Percentiles rank a stretch among this genome's conserved stretches.
Evolutionary conservation across 169 alveolate species (phyloP).

Genomic region (Cyclospora cayetanensis): DNA sequence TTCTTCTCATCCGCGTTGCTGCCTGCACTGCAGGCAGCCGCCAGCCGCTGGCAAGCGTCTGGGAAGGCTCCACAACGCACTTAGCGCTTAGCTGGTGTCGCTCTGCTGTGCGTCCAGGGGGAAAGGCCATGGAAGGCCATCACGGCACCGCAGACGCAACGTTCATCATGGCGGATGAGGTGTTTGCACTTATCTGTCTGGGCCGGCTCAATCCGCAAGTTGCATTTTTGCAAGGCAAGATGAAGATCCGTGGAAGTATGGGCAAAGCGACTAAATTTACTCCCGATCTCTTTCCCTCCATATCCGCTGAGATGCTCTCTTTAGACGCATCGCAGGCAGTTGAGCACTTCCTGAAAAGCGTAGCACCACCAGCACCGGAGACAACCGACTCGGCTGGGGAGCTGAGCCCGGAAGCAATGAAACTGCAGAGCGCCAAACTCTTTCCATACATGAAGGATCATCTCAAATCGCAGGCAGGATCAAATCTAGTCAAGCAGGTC

Average conservation of each 20-base stretch:
- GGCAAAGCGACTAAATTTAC: constrained; percentile 90
- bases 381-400: not conserved
- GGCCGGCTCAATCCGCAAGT: constrained; percentile 88
- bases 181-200: constrained; percentile 80
- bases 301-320: constrained; percentile 25
- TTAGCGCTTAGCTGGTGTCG: not conserved
- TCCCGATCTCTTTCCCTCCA: constrained; percentile 81
- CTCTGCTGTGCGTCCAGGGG: constrained; percentile 66
- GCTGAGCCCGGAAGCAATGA: not conserved
- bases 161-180: constrained; percentile 86
- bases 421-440: constrained; percentile 35
- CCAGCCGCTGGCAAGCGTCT: not conserved
- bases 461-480: constrained; percentile 37
- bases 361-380: not conserved
- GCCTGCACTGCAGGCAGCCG: not conserved
- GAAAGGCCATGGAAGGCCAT: constrained; percentile 77
- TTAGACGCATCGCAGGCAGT: constrained; percentile 6
- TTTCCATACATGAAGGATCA: not conserved
- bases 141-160: constrained; percentile 85
- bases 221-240: constrained; percentile 88
- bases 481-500: constrained; percentile 25
- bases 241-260: constrained; percentile 91
- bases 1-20: no score
- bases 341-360: not conserved
- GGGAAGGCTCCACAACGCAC: not conserved